A percentile compares a stretch with the other conserved stretches of the same genome.
phyloP scores from a whole-genome alignment of 305 asterid species.

The Striga hermonthica region DNA sequence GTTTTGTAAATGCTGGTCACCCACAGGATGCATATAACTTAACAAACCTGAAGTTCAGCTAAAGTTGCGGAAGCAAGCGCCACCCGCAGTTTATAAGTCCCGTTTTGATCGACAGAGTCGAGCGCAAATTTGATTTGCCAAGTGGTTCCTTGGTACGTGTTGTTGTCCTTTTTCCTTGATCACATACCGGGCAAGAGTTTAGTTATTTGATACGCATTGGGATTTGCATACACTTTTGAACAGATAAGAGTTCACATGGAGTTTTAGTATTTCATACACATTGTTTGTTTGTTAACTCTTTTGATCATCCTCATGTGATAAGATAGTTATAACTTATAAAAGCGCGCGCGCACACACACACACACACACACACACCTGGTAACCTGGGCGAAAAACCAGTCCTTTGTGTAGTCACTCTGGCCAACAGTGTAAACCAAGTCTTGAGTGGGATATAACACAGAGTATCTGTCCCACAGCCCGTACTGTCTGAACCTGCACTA shows the following conservation, averaged over 20 bases:
- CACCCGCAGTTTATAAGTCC: constrained; percentile 64
- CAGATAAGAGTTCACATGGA: too few relatives aligned
- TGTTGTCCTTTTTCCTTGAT: constrained; percentile 68
- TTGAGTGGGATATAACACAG: constrained; percentile 61
- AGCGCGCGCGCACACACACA: neutral
- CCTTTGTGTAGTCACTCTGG: constrained; percentile 65
- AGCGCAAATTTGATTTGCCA: constrained; percentile 86
- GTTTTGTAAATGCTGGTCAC: too few relatives aligned
- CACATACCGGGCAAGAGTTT: too few relatives aligned
- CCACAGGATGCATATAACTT: too few relatives aligned
- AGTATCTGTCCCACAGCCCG: constrained; percentile 85
- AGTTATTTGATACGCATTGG: too few relatives aligned
- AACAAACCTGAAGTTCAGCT: constrained; percentile 83
- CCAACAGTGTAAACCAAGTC: constrained; percentile 83
- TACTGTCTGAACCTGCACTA: constrained; percentile 76
- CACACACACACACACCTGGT: constrained; percentile 45
- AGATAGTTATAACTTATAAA: constrained; percentile 18
- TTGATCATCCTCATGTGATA: neutral
- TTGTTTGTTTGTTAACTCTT: too few relatives aligned
- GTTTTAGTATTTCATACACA: too few relatives aligned
- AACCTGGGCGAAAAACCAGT: constrained; percentile 90
- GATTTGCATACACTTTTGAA: neutral
- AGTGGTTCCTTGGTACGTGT: constrained; percentile 75
- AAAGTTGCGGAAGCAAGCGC: constrained; percentile 83
- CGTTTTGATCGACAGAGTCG: constrained; percentile 40